Conservation (phyloP, 768 basidiomycete species). For the Rhodosporidiobolus odoratus region DNA sequence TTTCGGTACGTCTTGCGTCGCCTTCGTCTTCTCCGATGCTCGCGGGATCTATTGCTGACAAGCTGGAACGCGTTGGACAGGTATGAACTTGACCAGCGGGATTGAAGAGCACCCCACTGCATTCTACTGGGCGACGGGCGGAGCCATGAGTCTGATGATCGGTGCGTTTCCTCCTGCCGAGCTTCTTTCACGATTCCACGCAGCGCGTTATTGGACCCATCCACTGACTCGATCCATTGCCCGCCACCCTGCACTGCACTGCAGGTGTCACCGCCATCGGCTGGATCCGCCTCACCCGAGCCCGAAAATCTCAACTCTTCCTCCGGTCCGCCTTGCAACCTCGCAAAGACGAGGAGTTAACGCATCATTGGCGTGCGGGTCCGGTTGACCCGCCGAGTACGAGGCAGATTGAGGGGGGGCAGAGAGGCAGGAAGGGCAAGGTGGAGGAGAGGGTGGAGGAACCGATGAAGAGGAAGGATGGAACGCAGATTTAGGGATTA, state of each 20-base stretch:
- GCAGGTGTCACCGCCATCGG: constrained; percentile 26
- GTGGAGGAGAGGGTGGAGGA: neutral
- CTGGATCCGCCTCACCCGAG: constrained; percentile 22
- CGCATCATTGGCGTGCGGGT: constrained; percentile 9
- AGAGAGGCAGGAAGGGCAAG: neutral
- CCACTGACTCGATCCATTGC: too few relatives aligned
- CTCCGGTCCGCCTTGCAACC: constrained; percentile 12
- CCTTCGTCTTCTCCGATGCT: neutral
- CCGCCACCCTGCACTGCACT: too few relatives aligned
- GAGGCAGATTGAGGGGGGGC: neutral
- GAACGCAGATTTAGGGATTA: constrained; percentile 3
- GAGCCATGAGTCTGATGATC: neutral
- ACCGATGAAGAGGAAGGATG: constrained; percentile 22
- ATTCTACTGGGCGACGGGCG: constrained; percentile 14
- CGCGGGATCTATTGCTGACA: too few relatives aligned
- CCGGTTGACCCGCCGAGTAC: neutral
- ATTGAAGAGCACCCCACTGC: constrained; percentile 24
- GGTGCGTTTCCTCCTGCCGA: neutral
- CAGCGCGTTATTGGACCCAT: neutral
- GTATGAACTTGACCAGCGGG: constrained; percentile 28
- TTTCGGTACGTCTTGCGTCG: constrained; percentile 10
- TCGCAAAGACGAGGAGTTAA: constrained; percentile 6
- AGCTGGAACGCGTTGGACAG: too few relatives aligned
- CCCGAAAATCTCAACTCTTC: constrained; percentile 31
- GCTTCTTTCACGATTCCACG: neutral